phyloP scores from a whole-genome alignment of 257 asterid species.

The Ocimum tenuiflorum region DNA sequence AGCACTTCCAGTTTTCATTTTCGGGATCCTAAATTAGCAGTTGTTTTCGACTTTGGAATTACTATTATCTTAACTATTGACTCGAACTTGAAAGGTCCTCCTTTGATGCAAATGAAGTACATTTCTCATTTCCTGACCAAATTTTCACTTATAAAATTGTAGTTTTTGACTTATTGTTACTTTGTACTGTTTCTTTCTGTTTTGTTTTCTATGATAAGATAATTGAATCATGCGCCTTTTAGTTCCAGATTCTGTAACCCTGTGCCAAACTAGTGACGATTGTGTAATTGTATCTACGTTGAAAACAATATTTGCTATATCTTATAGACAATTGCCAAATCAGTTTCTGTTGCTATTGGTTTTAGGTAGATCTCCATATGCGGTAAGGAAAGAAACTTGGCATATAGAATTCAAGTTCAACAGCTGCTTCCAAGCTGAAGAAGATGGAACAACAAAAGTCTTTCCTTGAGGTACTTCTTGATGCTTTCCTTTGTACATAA shows the following conservation, averaged over 20 bases:
- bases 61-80: too few species aligned
- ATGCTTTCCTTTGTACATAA: slow-evolving; percentile 2
- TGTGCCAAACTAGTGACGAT: background rate
- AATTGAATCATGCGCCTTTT: background rate
- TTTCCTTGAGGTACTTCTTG: slow-evolving; percentile 47
- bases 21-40: too few species aligned
- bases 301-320: background rate
- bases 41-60: too few species aligned
- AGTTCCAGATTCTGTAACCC: background rate
- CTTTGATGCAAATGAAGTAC: too few species aligned
- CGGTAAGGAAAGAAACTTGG: slow-evolving; percentile 17
- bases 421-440: slow-evolving; percentile 15
- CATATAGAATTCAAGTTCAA: background rate
- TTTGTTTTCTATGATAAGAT: background rate
- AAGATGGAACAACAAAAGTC: slow-evolving; percentile 35
- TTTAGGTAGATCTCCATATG: background rate
- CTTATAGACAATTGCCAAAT: background rate
- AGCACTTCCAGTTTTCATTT: too few species aligned
- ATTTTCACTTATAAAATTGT: too few species aligned
- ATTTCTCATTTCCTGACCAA: too few species aligned
- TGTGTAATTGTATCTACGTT: background rate
- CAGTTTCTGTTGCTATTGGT: background rate
- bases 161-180: too few species aligned
- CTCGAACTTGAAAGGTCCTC: too few species aligned
- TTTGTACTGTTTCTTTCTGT: background rate